Percentiles rank a stretch among this genome's conserved stretches.
Evolutionary conservation across 1,284 basidiomycete genomes (phyloP).

Genomic region (Sphaerobolus stellatus): DNA sequence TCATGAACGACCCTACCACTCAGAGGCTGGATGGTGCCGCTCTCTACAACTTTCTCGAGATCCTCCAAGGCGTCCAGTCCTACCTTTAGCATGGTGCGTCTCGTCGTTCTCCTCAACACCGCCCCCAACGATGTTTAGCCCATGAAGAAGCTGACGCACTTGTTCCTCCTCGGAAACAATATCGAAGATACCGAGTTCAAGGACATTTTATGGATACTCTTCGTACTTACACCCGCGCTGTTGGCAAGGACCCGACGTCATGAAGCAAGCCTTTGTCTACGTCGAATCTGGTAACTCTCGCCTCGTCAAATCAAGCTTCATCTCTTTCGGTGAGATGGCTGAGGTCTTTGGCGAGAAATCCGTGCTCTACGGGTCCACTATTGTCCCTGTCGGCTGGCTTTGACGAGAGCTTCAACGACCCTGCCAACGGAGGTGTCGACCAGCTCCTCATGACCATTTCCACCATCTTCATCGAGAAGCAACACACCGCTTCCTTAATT

Average conservation of each 20-base stretch:
- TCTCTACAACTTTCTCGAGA: slow-evolving; percentile 95
- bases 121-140: slow-evolving; percentile 88
- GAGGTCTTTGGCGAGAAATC: slow-evolving; percentile 96
- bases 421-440: too few species aligned
- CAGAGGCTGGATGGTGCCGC: slow-evolving; percentile 94
- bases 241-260: slow-evolving; percentile 93
- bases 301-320: slow-evolving; percentile 93
- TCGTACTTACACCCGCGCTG: slow-evolving; percentile 96
- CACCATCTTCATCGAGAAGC: slow-evolving; percentile 98
- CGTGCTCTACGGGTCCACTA: slow-evolving; percentile 80
- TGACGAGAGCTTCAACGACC: slow-evolving; percentile 19
- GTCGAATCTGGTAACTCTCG: slow-evolving; percentile 86
- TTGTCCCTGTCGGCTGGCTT: slow-evolving; percentile 77
- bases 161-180: slow-evolving; percentile 73
- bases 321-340: slow-evolving; percentile 99
- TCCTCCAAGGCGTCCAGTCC: slow-evolving; percentile 85
- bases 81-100: slow-evolving; percentile 95
- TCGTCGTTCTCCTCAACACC: slow-evolving; percentile 84
- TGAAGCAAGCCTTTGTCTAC: slow-evolving; percentile 93
- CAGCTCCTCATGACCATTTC: slow-evolving; percentile 91
- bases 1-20: slow-evolving; percentile 86
- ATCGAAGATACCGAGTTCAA: slow-evolving; percentile 89
- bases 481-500: slow-evolving; percentile 96
- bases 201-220: slow-evolving; percentile 98
- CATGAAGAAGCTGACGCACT: slow-evolving; percentile 86